phyloP scores from a whole-genome alignment of 306 rosid genomes.

The Castanea sativa region DNA sequence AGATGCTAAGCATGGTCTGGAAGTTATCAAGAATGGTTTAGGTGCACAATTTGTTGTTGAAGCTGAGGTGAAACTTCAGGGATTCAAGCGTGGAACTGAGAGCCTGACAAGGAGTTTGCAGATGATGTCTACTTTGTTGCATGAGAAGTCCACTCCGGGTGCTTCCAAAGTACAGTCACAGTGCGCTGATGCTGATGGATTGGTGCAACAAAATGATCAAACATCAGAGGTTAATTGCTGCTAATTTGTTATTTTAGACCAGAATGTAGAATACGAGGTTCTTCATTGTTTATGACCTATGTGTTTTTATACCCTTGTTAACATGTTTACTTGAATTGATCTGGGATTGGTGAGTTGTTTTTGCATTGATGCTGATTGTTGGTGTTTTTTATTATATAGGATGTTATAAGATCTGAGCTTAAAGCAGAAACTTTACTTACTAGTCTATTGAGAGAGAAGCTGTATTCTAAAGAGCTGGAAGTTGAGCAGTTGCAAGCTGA shows the following conservation, averaged over 20 bases:
- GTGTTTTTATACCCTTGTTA: slow-evolving; percentile 5
- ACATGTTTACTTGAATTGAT: neutral
- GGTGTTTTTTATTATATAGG: slow-evolving; percentile 39
- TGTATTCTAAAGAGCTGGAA: slow-evolving; percentile 79
- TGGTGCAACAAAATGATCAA: slow-evolving; percentile 45
- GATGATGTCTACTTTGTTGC: slow-evolving; percentile 64
- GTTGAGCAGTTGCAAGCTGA: slow-evolving; percentile 91
- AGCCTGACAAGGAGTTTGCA: slow-evolving; percentile 76
- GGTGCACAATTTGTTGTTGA: slow-evolving; percentile 72
- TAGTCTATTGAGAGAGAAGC: slow-evolving; percentile 71
- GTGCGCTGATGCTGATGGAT: slow-evolving; percentile 36
- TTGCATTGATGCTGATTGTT: neutral
- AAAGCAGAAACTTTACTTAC: slow-evolving; percentile 80
- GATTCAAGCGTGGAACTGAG: slow-evolving; percentile 68
- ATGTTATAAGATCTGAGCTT: slow-evolving; percentile 57
- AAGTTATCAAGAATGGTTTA: slow-evolving; percentile 43
- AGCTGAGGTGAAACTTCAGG: slow-evolving; percentile 71
- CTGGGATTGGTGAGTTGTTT: neutral
- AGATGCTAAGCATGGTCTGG: slow-evolving; percentile 34
- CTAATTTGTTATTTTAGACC: slow-evolving; percentile 10
- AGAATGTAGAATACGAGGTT: slow-evolving; percentile 4
- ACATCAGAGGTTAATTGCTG: slow-evolving; percentile 59
- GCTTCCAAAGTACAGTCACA: slow-evolving; percentile 41
- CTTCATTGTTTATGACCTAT: neutral
- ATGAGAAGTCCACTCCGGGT: slow-evolving; percentile 58